Conservation (phyloP, 2,329 filamentous ascomycete genomes). For the Cladosporium cucumerinum region DNA sequence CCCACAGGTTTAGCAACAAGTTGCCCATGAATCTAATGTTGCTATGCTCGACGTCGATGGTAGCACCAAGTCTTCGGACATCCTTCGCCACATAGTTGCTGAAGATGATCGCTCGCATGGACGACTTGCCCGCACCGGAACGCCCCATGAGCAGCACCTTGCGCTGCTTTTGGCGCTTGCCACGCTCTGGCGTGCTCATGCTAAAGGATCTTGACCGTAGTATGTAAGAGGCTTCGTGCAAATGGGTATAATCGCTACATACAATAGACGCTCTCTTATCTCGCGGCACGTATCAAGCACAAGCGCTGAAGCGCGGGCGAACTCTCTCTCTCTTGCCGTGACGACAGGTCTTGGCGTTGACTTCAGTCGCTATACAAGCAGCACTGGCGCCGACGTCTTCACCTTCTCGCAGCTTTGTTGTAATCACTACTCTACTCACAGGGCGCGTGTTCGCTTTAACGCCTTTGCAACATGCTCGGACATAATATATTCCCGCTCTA, state of each 20-base stretch:
- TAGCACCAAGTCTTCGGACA: slow-evolving; percentile 85
- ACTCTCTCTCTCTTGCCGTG: not conserved
- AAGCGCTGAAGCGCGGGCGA: not conserved
- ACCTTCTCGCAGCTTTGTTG: not conserved
- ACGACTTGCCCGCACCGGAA: slow-evolving; percentile 94
- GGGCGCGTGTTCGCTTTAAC: not conserved
- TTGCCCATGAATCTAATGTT: slow-evolving; percentile 99
- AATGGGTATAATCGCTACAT: not conserved
- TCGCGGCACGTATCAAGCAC: not conserved
- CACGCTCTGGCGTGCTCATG: slow-evolving; percentile 33
- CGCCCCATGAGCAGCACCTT: slow-evolving; percentile 70
- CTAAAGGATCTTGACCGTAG: not conserved
- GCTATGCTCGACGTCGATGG: slow-evolving; percentile 96
- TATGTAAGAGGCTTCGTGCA: not conserved
- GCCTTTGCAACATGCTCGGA: not conserved
- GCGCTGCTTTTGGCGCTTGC: slow-evolving; percentile 51
- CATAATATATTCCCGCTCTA: not conserved
- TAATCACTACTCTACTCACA: not conserved
- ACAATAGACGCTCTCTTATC: not conserved
- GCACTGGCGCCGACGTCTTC: not conserved
- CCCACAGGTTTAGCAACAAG: slow-evolving; percentile 95
- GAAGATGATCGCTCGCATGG: slow-evolving; percentile 98
- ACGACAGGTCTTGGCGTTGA: not conserved
- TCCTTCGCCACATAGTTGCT: slow-evolving; percentile 98
- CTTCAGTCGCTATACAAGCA: not conserved